Evolutionary conservation across 768 basidiomycete genomes (phyloP).

Genomic region (Pleurotus ostreatus): DNA sequence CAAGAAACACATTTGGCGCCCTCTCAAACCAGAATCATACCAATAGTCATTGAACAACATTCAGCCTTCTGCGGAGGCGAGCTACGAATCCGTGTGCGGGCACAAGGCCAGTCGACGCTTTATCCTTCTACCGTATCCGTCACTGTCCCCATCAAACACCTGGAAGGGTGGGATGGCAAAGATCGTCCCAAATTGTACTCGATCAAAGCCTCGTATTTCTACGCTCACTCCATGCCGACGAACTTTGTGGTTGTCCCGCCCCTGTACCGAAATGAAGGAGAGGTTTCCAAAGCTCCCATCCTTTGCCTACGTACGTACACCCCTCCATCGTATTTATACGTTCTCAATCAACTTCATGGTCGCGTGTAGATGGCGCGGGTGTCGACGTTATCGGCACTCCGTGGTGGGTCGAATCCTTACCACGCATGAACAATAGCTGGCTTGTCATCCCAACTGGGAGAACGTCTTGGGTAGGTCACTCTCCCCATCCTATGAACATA

Average conservation of each 20-base stretch:
- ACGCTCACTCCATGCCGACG: slow-evolving; percentile 48
- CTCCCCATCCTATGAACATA: neutral
- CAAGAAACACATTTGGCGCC: slow-evolving; percentile 44
- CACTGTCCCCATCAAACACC: slow-evolving; percentile 42
- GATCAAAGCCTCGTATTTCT: slow-evolving; percentile 60
- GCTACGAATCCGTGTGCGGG: slow-evolving; percentile 29
- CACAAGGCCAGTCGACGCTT: slow-evolving; percentile 33
- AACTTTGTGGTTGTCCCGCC: slow-evolving; percentile 60
- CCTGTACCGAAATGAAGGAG: slow-evolving; percentile 20
- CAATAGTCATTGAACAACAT: slow-evolving; percentile 43
- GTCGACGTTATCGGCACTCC: slow-evolving; percentile 56
- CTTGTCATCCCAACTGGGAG: slow-evolving; percentile 77
- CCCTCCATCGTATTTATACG: neutral
- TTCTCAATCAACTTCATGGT: neutral
- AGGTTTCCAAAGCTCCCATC: slow-evolving; percentile 40
- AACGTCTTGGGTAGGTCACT: slow-evolving; percentile 67
- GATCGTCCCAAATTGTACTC: slow-evolving; percentile 21
- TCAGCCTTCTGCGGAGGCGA: slow-evolving; percentile 26
- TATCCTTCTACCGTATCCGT: slow-evolving; percentile 24
- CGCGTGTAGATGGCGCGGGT: slow-evolving; percentile 74
- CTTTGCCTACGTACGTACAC: slow-evolving; percentile 57
- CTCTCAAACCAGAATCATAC: slow-evolving; percentile 58
- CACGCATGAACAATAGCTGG: slow-evolving; percentile 63
- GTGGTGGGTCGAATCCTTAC: slow-evolving; percentile 65
- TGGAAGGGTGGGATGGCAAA: slow-evolving; percentile 32